A percentile compares a stretch with the other conserved stretches of the same genome.
Evolutionary conservation across 345 rosid genomes (phyloP).

Genomic region (Kernera saxatilis): DNA sequence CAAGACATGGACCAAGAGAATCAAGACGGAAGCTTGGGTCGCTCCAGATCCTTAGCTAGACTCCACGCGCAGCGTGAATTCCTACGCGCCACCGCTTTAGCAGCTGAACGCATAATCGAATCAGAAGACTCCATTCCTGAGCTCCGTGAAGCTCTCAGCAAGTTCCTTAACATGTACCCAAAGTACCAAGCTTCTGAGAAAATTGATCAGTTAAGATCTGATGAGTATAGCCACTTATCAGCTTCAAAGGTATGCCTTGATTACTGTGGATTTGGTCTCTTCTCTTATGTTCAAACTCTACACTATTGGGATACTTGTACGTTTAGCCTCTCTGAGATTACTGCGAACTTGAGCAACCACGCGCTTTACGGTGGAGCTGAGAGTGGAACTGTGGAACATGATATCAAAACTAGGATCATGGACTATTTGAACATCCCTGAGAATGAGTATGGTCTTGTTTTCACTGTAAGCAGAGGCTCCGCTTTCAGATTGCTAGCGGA

Average conservation of each 20-base stretch:
- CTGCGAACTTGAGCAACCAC: constrained; percentile 82
- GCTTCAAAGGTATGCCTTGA: constrained; percentile 80
- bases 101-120: constrained; percentile 48
- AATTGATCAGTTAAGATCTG: constrained; percentile 59
- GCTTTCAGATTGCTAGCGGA: constrained; percentile 81
- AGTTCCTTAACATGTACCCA: constrained; percentile 80
- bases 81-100: constrained; percentile 68
- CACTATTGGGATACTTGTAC: constrained; percentile 69
- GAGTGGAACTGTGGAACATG: constrained; percentile 70
- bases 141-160: constrained; percentile 55
- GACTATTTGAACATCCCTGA: constrained; percentile 84
- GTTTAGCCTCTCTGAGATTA: constrained; percentile 73
- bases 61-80: constrained; percentile 80
- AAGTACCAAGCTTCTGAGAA: constrained; percentile 61
- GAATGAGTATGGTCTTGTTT: constrained; percentile 80
- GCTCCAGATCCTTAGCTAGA: constrained; percentile 82
- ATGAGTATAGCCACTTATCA: constrained; percentile 61
- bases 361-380: constrained; percentile 82
- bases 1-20: constrained; percentile 52
- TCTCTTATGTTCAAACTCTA: constrained; percentile 64
- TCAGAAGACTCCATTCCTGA: constrained; percentile 53
- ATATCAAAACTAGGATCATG: constrained; percentile 75
- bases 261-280: constrained; percentile 88
- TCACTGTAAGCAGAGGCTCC: constrained; percentile 87
- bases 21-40: constrained; percentile 48